These are phyloP conservation scores for Dichotomocladium elegans DNA, from an alignment of 371 early-diverging fungal species.

Conservation along the genomic window DNA sequence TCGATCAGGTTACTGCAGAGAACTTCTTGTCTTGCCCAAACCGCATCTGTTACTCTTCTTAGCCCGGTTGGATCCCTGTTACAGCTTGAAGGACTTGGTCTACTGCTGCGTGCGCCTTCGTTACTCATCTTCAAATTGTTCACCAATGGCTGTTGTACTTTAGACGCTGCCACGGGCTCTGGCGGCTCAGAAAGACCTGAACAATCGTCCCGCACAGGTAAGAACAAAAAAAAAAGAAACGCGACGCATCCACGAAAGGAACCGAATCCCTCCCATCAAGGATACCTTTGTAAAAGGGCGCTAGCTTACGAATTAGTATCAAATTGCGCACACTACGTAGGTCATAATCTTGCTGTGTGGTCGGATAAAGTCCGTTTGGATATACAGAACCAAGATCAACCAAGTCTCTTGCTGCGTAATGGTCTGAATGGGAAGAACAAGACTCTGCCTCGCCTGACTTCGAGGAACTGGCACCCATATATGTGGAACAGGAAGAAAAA, in stretches of 20 bases:
- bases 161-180: neutral
- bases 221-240: too few relatives aligned
- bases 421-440: slow-evolving; percentile 1
- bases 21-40: slow-evolving; percentile 32
- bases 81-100: too few relatives aligned
- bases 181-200: neutral
- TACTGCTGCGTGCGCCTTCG: too few relatives aligned
- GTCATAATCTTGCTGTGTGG: slow-evolving; percentile 77
- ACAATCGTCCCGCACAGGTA: too few relatives aligned
- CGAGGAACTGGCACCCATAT: slow-evolving; percentile 18
- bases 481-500: neutral
- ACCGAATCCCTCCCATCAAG: neutral
- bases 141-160: neutral
- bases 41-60: too few relatives aligned
- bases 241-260: too few relatives aligned
- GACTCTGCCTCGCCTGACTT: neutral
- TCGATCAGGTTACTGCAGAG: slow-evolving; percentile 75
- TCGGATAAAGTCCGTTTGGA: slow-evolving; percentile 75
- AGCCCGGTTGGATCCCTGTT: too few relatives aligned
- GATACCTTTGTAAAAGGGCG: slow-evolving; percentile 88
- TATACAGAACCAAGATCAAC: slow-evolving; percentile 66
- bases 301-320: slow-evolving; percentile 70
- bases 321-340: slow-evolving; percentile 66
- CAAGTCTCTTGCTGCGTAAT: slow-evolving; percentile 47
- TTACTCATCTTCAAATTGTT: too few relatives aligned